Conservation (phyloP, 441 rosid genomes). For the Pelargonium citronellum region DNA sequence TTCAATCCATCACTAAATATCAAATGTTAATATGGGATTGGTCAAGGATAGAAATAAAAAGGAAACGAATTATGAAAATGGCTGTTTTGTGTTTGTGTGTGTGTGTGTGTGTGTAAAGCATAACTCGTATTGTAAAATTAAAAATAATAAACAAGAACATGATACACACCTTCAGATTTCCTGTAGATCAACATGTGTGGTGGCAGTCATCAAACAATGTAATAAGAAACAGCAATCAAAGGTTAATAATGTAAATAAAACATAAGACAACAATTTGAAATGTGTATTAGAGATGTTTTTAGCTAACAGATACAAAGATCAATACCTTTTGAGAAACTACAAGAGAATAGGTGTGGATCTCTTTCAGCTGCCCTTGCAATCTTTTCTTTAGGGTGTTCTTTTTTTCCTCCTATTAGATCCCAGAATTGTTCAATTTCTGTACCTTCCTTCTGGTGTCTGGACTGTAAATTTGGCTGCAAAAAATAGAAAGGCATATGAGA, state of each 20-base stretch:
- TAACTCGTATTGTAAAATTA: neutral
- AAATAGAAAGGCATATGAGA: constrained; percentile 19
- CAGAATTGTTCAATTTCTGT: constrained; percentile 85
- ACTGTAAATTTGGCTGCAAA: constrained; percentile 74
- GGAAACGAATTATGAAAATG: neutral
- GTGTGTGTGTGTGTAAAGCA: constrained; percentile 6
- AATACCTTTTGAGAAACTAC: constrained; percentile 62
- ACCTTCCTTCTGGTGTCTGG: constrained; percentile 87
- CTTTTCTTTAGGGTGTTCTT: constrained; percentile 74
- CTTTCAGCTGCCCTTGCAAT: constrained; percentile 61
- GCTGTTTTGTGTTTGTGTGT: neutral
- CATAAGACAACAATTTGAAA: constrained; percentile 12
- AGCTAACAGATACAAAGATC: constrained; percentile 6
- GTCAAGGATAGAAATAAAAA: neutral
- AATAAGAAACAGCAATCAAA: constrained; percentile 21
- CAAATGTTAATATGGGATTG: too few relatives aligned
- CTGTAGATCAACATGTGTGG: constrained; percentile 41
- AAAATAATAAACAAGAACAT: constrained; percentile 10
- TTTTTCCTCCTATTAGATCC: constrained; percentile 83
- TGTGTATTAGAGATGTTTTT: constrained; percentile 12
- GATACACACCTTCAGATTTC: constrained; percentile 61
- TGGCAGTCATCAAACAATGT: constrained; percentile 25
- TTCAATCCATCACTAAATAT: neutral
- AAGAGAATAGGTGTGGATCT: constrained; percentile 92
- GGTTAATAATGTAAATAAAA: constrained; percentile 6